A percentile compares a stretch with the other conserved stretches of the same genome.
Evolutionary conservation across 2,329 filamentous ascomycete genomes (phyloP).

Genomic region (Aspergillus quadrilineatus): DNA sequence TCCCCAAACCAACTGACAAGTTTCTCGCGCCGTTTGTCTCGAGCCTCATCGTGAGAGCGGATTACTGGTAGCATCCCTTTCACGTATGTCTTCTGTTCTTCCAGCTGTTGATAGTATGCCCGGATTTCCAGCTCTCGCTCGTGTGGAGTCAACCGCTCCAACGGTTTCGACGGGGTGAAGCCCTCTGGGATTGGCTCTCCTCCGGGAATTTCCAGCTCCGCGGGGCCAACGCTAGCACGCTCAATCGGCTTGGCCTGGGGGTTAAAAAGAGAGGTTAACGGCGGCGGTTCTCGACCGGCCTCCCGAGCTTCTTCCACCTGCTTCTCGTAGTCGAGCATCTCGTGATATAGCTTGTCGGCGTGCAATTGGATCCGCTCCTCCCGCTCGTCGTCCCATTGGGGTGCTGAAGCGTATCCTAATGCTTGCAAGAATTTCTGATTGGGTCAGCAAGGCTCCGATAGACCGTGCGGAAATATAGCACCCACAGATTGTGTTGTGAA

Average conservation of each 20-base stretch:
- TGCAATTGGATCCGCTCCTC: slow-evolving; percentile 95
- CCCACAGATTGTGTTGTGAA: slow-evolving; percentile 81
- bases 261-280: slow-evolving; percentile 47
- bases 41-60: slow-evolving; percentile 38
- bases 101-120: slow-evolving; percentile 38
- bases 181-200: slow-evolving; percentile 36
- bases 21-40: slow-evolving; percentile 39
- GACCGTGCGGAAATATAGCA: slow-evolving; percentile 6
- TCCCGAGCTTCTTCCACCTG: slow-evolving; percentile 62
- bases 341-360: slow-evolving; percentile 84
- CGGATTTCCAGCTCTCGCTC: slow-evolving; percentile 47
- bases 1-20: slow-evolving; percentile 45
- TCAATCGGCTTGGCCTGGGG: slow-evolving; percentile 29
- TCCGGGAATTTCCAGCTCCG: slow-evolving; percentile 37
- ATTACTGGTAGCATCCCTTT: slow-evolving; percentile 39
- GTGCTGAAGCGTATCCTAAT: slow-evolving; percentile 75
- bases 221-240: slow-evolving; percentile 13
- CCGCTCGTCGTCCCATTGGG: slow-evolving; percentile 63
- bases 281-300: slow-evolving; percentile 43
- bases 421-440: slow-evolving; percentile 79
- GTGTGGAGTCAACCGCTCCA: slow-evolving; percentile 46
- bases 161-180: slow-evolving; percentile 37
- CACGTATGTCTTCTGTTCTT: slow-evolving; percentile 38
- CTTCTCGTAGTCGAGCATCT: slow-evolving; percentile 79
- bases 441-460: slow-evolving; percentile 7